Base-by-base conservation (phyloP, 768 basidiomycete species). In the Tulasnella sp. region DNA sequence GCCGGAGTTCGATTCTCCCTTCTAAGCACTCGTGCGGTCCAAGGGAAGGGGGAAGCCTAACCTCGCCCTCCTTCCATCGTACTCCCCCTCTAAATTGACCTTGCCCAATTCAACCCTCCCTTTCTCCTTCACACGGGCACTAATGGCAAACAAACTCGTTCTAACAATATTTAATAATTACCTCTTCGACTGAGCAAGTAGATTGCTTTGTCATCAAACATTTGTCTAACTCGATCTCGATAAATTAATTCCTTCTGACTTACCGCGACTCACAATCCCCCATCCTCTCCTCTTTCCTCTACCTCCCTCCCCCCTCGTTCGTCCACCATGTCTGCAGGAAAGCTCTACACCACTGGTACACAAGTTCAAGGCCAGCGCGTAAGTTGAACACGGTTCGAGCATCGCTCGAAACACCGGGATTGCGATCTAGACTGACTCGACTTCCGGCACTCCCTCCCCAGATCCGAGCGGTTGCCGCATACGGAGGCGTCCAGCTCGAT, bases 251-350 rank as follows among this genome's bases (percentile, higher is more conserved):
- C 56, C 56, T 1, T 58, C 56, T 58, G 56, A 58, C 56, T 58
- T 58, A n/a, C 56, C 56, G n/a, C 24, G 2, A 24, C 7, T 18
- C 44, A 18, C 44, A 44, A 44, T 27, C 72, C 24, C 9, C n/a
- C 72, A 73, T 24, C 34, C 40, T 36, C 10, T 21, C 72, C n/a
- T 27, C 72, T n/a, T n/a, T n/a, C n/a, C n/a, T n/a, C n/a, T n/a
- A n/a, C n/a, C n/a, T 73, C 2, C 76, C 82, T 75, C 82, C 44
- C 82, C 80, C 80, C 80, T 81, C 72, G 31, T 58, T 78, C 84
- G 85, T 87, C 86, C 91, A 75, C 89, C 88, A 86, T 89, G 80
- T 88, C 91, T 76, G 85, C 87, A 80, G 92, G 92, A 82, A 94
- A 91, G 81, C 88, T 94, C 79, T 93, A 89, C 87, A 88, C 90